Conservation (phyloP, 2,329 filamentous ascomycete species). For the Epichloe brachyelytri region DNA sequence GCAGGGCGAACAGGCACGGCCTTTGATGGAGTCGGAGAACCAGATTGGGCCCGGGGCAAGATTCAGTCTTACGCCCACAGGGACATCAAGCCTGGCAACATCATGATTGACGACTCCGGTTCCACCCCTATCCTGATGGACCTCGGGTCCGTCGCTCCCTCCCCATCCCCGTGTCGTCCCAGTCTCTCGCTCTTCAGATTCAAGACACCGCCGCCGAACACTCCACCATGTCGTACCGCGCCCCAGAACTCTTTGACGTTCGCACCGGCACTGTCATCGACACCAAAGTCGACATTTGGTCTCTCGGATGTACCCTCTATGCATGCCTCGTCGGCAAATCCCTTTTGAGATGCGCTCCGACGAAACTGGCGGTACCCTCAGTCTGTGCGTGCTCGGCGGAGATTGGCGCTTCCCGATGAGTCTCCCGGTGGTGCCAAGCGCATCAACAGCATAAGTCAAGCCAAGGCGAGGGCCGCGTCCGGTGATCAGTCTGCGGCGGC, state of each 20-base stretch:
- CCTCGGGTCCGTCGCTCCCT: constrained; percentile 77
- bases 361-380: constrained; percentile 87
- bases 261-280: constrained; percentile 86
- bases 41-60: constrained; percentile 44
- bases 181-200: constrained; percentile 78
- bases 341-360: constrained; percentile 94
- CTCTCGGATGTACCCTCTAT: constrained; percentile 91
- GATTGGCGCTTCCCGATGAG: constrained; percentile 95
- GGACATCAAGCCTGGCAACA: constrained; percentile 95
- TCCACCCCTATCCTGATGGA: constrained; percentile 91
- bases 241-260: constrained; percentile 94
- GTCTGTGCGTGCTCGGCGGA: constrained; percentile 81
- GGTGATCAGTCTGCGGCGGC: constrained; percentile 12
- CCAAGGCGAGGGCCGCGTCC: constrained; percentile 15
- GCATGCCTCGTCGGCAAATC: constrained; percentile 94
- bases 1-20: constrained; percentile 64
- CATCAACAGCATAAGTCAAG: constrained; percentile 27
- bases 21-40: constrained; percentile 69
- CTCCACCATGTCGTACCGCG: constrained; percentile 96
- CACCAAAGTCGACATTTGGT: constrained; percentile 97
- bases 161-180: constrained; percentile 77
- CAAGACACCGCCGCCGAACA: constrained; percentile 94
- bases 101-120: constrained; percentile 94
- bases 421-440: constrained; percentile 43
- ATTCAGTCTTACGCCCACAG: constrained; percentile 79